A percentile compares a stretch with the other conserved stretches of the same genome.
These are phyloP conservation scores for Botrytis paeoniae DNA, from an alignment of 2,329 filamentous ascomycete species.

Conservation along the genomic window DNA sequence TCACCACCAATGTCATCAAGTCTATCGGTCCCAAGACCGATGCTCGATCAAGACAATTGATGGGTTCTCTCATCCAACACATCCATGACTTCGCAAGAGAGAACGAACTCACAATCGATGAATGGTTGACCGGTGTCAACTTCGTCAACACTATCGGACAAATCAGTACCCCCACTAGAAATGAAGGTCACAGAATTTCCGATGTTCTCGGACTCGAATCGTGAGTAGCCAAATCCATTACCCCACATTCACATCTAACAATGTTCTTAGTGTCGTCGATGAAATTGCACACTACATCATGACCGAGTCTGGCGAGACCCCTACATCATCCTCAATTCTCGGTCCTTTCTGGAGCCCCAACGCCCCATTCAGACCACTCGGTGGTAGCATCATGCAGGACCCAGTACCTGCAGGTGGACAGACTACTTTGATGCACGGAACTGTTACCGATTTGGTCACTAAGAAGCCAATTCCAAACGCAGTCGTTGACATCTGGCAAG, in stretches of 20 bases:
- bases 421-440: conserved; percentile 57
- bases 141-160: conserved; percentile 74
- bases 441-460: conserved; percentile 45
- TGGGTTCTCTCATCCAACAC: conserved; percentile 64
- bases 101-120: conserved; percentile 71
- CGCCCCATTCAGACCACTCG: conserved; percentile 67
- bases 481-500: conserved; percentile 64
- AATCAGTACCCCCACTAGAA: conserved; percentile 61
- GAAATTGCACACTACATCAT: conserved; percentile 43
- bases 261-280: conserved; percentile 53
- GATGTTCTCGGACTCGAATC: conserved; percentile 74
- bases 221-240: conserved; percentile 44
- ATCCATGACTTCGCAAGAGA: conserved; percentile 78
- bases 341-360: conserved; percentile 81
- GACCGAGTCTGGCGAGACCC: conserved; percentile 25
- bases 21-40: conserved; percentile 68
- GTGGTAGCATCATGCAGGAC: conserved; percentile 59
- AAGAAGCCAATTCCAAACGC: conserved; percentile 42
- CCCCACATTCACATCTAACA: background rate
- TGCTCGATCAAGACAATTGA: conserved; percentile 61
- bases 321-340: conserved; percentile 65
- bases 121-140: conserved; percentile 73
- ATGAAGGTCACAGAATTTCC: conserved; percentile 70
- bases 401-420: conserved; percentile 49
- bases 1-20: conserved; percentile 71